Evolutionary conservation across 2,329 filamentous ascomycete genomes (phyloP).

Genomic region (Apiospora kogelbergensis): DNA sequence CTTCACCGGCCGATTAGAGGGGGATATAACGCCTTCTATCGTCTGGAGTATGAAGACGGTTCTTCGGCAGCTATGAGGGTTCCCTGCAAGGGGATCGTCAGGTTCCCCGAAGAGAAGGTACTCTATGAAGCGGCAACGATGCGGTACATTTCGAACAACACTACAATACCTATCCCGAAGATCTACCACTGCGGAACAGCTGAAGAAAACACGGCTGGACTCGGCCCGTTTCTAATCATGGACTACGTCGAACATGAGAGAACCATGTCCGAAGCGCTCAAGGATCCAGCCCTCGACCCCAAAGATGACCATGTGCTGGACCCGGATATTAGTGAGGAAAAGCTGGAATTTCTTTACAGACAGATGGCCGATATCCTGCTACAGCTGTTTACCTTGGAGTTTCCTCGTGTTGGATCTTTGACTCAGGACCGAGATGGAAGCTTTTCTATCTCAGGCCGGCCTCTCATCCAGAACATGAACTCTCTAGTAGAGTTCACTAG

Average conservation of each 20-base stretch:
- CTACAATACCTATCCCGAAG: conserved; percentile 34
- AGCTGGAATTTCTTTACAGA: conserved; percentile 35
- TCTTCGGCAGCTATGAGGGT: not conserved
- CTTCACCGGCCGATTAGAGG: conserved; percentile 28
- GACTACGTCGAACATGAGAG: conserved; percentile 4
- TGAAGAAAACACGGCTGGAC: conserved; percentile 31
- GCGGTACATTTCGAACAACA: conserved; percentile 31
- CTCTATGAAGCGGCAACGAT: conserved; percentile 35
- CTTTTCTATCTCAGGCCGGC: conserved; percentile 31
- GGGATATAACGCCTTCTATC: conserved; percentile 31
- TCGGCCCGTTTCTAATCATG: conserved; percentile 40
- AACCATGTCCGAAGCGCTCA: no score
- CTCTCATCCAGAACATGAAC: conserved; percentile 43
- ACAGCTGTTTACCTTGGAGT: conserved; percentile 33
- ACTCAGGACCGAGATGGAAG: conserved; percentile 22
- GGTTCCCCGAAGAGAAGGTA: conserved; percentile 37
- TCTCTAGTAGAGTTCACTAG: conserved; percentile 30
- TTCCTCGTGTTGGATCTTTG: conserved; percentile 41
- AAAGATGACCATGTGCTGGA: no score
- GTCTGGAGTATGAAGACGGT: conserved; percentile 27
- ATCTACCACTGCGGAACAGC: conserved; percentile 31
- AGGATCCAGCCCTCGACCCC: no score
- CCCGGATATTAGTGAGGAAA: conserved; percentile 21
- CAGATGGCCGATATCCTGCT: conserved; percentile 42
- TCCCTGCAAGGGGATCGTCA: not conserved